phyloP scores from a whole-genome alignment of 164 flowering plant species.

The Annona cherimola region DNA sequence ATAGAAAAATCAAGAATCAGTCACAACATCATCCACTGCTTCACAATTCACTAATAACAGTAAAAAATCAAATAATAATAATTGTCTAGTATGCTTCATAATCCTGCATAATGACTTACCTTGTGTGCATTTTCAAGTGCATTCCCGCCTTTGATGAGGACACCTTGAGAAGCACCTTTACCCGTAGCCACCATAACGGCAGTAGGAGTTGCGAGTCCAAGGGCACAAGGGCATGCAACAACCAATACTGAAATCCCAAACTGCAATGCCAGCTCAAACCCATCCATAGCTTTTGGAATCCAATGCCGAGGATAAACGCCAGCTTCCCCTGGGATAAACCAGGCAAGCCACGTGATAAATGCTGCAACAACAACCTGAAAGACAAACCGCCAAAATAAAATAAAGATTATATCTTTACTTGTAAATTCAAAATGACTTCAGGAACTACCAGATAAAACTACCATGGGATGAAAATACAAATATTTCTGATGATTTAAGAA shows the following conservation, averaged over 20 bases:
- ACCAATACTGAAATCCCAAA: constrained; percentile 93
- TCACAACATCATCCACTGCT: neutral
- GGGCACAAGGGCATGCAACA: constrained; percentile 97
- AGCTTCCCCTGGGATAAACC: constrained; percentile 74
- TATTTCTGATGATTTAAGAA: neutral
- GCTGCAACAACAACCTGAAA: constrained; percentile 74
- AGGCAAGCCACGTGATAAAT: constrained; percentile 72
- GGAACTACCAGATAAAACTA: neutral
- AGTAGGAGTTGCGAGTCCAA: constrained; percentile 94
- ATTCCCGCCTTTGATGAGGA: constrained; percentile 91
- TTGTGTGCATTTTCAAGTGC: constrained; percentile 89
- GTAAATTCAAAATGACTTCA: neutral
- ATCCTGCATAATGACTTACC: constrained; percentile 29
- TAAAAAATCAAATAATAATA: neutral
- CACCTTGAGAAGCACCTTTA: constrained; percentile 90
- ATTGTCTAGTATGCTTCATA: neutral
- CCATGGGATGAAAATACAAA: neutral
- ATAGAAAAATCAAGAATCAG: neutral
- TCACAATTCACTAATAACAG: neutral
- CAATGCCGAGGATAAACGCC: constrained; percentile 63
- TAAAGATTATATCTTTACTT: neutral
- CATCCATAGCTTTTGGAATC: constrained; percentile 83
- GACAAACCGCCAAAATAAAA: constrained; percentile 1
- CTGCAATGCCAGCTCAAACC: constrained; percentile 86
- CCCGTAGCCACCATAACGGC: constrained; percentile 99